Base-by-base conservation (phyloP, 1,284 basidiomycete species). In the Amylostereum areolatum region DNA sequence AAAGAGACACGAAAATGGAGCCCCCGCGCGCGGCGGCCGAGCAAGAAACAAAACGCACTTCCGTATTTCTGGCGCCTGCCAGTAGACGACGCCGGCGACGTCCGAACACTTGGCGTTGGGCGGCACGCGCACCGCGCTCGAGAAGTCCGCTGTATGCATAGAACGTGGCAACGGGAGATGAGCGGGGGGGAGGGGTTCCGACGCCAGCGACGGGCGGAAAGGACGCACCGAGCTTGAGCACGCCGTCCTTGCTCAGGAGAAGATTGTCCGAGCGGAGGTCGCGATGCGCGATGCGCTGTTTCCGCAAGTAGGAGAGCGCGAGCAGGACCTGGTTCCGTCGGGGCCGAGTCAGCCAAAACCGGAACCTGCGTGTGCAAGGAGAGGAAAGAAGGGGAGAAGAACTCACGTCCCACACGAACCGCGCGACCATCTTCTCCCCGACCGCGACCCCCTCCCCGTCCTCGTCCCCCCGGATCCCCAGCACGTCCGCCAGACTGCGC, bases 251-350 rank as follows among this genome's bases (percentile, higher is more conserved):
- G 51, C 83, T 85, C 49, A 91, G 66, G 31, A 91, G 68, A 46
- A 90, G 56, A 59, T 91, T 91, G 61, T 91, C 88, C 18, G 86
- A 88, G 35, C 88, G 79, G 45, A 91, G 72, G 62, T 90, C 88
- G 37, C 88, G 74, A 65, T 91, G 88, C 2, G 83, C 86, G 42
- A 90, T 85, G 25, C 74, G 70, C 48, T 80, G 73, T 30, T 66
- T 67, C 54, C 81, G 78, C 43, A 91, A 67, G 58, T 79, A 85
- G 39, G 75, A 75, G 37, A 91, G 65, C 9, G 80, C 88, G 32
- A 70, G 64, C 18, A 89, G 65, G 29, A 81, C 71, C 87, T 89
- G 48, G 0, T 18, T 18, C 18, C 18, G 18, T 18, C 18, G 18
- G 18, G 18, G 18, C 18, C 18, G 18, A 1, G 18, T 18, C 18